Evolutionary conservation across 169 alveolate genomes (phyloP), one percentile per base, ranked within the genome.

Genomic region (Plasmodium chabaudi): DNA sequence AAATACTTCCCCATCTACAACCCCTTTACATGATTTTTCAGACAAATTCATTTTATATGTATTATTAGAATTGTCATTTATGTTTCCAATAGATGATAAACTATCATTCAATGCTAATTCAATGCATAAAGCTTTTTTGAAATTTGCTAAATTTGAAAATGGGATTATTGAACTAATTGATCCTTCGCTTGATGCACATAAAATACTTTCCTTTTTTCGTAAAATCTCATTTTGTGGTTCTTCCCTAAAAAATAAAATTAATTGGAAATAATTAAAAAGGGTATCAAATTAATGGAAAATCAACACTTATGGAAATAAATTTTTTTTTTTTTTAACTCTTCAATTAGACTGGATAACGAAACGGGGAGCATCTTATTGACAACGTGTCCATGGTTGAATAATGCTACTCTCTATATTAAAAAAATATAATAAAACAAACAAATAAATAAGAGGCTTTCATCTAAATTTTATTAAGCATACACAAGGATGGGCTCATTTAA

Each of bases 151-250:
- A 44, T 49, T 77, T 25, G 88, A 60, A 63, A 77, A 77, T 0
- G 88, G 88, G 3, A 77, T 77, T 34, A 77, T 15, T 39, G 68
- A 65, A 23, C 88, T 63, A 68, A 77, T 77, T 19, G 88, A 63
- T 10, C 88, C 88, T 63, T 77, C 88, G 27, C 77, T 77, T 21
- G 88, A 77, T 53, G 88, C 88, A 44, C 88, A 77, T 42, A 77
- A 23, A 21, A 77, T 77, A 27, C 88, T 59, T 5, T 39, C 69
- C n/a, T 44, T 68, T 56, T 77, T 77, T 56, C 25, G 12, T n/a
- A 77, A 19, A 46, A 77, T 77, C 10, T 25, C 67, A 56, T 77
- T 23, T 63, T 42, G 25, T 39, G 13, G 23, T 21, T 77, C 74
- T 15, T 63, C 88, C 4, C 87, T 73, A 57, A 9, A 17, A 49